Percentiles rank a stretch among this genome's conserved stretches.
Conservation (phyloP, 495 filamentous ascomycete genomes). For the Aspergillus bertholletiae region DNA sequence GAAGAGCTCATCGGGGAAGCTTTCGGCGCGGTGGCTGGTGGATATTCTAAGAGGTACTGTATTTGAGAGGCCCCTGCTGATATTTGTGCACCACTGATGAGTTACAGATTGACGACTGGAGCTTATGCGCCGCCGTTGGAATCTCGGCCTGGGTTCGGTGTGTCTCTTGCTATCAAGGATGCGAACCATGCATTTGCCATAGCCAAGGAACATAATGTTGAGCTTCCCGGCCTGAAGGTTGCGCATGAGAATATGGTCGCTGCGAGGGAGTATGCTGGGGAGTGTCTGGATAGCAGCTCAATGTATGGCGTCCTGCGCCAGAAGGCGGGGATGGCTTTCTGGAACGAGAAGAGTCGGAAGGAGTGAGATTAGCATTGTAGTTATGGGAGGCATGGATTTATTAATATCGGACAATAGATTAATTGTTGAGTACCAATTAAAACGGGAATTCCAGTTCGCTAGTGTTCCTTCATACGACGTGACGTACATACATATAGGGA, state of each 20-base stretch:
- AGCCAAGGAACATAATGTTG: conserved; percentile 30
- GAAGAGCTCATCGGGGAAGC: conserved; percentile 49
- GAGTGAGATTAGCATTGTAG: too few relatives aligned
- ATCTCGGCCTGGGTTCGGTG: conserved; percentile 42
- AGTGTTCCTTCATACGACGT: too few relatives aligned
- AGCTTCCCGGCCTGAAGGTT: conserved; percentile 37
- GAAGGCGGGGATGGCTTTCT: conserved; percentile 40
- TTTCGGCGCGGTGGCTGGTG: conserved; percentile 47
- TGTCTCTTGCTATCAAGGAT: conserved; percentile 46
- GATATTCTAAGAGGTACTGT: conserved; percentile 44
- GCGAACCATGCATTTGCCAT: conserved; percentile 39
- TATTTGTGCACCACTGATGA: neutral
- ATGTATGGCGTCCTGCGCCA: conserved; percentile 45
- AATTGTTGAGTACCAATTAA: too few relatives aligned
- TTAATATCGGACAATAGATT: neutral
- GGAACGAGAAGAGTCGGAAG: conserved; percentile 46
- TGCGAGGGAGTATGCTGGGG: conserved; percentile 38
- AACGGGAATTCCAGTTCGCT: too few relatives aligned
- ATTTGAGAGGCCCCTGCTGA: neutral
- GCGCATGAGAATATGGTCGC: conserved; percentile 39
- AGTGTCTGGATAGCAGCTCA: conserved; percentile 42
- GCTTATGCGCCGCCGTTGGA: conserved; percentile 42
- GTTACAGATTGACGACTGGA: conserved; percentile 37
- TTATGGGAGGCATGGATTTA: too few relatives aligned
- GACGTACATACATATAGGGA: too few relatives aligned